Evolutionary conservation across 2,329 filamentous ascomycete species (phyloP).

Genomic region (Hortaea werneckii): DNA sequence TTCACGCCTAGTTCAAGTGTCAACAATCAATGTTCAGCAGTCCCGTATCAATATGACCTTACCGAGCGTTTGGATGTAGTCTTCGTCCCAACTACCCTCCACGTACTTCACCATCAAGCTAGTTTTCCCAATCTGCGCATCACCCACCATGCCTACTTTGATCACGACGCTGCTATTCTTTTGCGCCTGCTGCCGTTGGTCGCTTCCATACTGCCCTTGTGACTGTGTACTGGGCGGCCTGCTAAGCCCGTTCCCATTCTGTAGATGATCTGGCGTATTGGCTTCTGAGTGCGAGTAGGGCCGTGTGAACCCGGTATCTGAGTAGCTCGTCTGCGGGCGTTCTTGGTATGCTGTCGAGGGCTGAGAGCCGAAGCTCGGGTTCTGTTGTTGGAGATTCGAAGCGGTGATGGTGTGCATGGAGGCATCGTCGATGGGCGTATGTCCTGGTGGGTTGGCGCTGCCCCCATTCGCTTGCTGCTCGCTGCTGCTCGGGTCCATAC

Average conservation of each 20-base stretch:
- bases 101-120: conserved; percentile 99
- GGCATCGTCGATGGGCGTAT: conserved; percentile 34
- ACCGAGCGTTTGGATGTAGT: conserved; percentile 96
- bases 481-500: background rate
- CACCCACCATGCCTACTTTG: conserved; percentile 98
- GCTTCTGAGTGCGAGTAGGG: conserved; percentile 35
- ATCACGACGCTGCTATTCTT: conserved; percentile 70
- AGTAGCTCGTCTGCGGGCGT: conserved; percentile 45
- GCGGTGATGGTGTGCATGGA: conserved; percentile 40
- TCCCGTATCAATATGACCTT: conserved; percentile 15
- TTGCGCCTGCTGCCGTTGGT: conserved; percentile 29
- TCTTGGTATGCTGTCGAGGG: conserved; percentile 19
- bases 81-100: conserved; percentile 98
- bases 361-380: conserved; percentile 25
- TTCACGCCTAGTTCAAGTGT: conserved; percentile 59
- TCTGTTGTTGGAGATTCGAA: conserved; percentile 21
- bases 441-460: conserved; percentile 8
- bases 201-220: conserved; percentile 21
- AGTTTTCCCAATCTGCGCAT: conserved; percentile 98
- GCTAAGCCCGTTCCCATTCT: conserved; percentile 23
- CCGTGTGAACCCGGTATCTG: conserved; percentile 38
- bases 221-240: conserved; percentile 22
- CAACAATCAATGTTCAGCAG: background rate
- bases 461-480: background rate
- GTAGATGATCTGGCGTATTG: conserved; percentile 27